phyloP scores from a whole-genome alignment of 805 yeast genomes.

The Candida sakaeoensis region DNA sequence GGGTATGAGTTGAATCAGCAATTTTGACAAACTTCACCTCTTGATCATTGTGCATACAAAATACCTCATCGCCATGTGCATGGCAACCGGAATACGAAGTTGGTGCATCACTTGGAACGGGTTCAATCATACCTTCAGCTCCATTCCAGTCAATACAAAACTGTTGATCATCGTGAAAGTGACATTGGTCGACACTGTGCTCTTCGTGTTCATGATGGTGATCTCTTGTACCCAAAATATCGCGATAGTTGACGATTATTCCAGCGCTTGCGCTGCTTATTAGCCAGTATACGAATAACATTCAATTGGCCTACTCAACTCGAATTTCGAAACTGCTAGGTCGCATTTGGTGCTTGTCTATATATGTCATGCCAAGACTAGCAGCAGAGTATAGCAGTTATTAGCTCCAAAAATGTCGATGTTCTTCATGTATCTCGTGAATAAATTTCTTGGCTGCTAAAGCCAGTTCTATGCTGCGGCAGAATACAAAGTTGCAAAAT shows the following conservation, averaged over 20 bases:
- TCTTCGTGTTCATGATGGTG: background rate
- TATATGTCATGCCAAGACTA: background rate
- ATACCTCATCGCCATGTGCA: slow-evolving; percentile 15
- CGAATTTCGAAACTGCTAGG: no score
- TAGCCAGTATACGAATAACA: slow-evolving; percentile 1
- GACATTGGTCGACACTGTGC: slow-evolving; percentile 16
- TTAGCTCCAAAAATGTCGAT: background rate
- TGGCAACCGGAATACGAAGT: slow-evolving; percentile 18
- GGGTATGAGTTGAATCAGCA: background rate
- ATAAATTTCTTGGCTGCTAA: background rate
- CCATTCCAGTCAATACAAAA: slow-evolving; percentile 20
- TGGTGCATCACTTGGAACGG: slow-evolving; percentile 19
- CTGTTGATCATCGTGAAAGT: slow-evolving; percentile 17
- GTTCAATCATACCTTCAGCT: slow-evolving; percentile 19
- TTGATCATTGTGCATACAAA: slow-evolving; percentile 14
- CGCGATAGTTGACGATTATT: no score
- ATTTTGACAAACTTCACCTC: slow-evolving; percentile 16
- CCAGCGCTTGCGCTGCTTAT: slow-evolving; percentile 1
- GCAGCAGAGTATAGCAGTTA: background rate
- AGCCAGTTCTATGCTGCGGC: background rate
- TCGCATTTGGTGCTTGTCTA: no score
- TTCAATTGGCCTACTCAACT: no score
- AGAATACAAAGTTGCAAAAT: background rate
- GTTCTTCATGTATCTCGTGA: background rate
- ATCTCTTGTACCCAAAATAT: background rate